Base-by-base conservation (phyloP, 23 red algal genomes). In the Gracilaria gracilis region DNA sequence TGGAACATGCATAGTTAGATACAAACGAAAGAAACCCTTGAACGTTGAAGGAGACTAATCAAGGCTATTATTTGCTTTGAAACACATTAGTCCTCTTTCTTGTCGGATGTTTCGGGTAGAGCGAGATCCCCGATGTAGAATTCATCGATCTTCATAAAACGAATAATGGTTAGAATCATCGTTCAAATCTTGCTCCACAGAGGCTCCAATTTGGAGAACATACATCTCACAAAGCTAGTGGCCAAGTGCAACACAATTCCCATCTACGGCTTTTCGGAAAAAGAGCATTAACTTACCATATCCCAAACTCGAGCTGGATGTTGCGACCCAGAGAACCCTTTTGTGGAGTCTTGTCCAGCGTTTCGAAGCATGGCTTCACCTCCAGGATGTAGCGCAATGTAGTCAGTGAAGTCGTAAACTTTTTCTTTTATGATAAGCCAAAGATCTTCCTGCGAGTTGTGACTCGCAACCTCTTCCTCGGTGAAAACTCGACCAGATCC, bases 321-420 rank as follows among this genome's bases (percentile, higher is more conserved):
- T 62, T 98, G 96, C 15, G 75, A 71, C 31, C 97, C 97, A 49
- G 95, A 93, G 48, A 99, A 99, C n/a, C 97, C 97, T 59, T 74
- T 83, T 24, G 97, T 92, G 17, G 97, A 94, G 64, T 99, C 97
- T 59, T 65, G 57, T 13, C 97, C 97, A 17, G 97, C 97, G 83
- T 99, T 96, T 57, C 94, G 79, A 46, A 99, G 74, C 64, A 99
- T 95, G 12, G 97, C 97, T 33, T 96, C 94, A 37, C 97, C 97
- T 46, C 97, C 97, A 61, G 97, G 97, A 76, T 99, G 97, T 46
- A 93, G 46, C 19, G 83, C 84, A 79, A 96, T 62, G 80, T 96
- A 99, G 24, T 69, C 67, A 1, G 90, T 93, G 62, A 99, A 95
- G 85, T 99, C 92, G 67, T 99, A 99, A 19, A 99, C 97, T 42